phyloP scores from a whole-genome alignment of 495 filamentous ascomycete genomes.

The Tuber melanosporum region DNA sequence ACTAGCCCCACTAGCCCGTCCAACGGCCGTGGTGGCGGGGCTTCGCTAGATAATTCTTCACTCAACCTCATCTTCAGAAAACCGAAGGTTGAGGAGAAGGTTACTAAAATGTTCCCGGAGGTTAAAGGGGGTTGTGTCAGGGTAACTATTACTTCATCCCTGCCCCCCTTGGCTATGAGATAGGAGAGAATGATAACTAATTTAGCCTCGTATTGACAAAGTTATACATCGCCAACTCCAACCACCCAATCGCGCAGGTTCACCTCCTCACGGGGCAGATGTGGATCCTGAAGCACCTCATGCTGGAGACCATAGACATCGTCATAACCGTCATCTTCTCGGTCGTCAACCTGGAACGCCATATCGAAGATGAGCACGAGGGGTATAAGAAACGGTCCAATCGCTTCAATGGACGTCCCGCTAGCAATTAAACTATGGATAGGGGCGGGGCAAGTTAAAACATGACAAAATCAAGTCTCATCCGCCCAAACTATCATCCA shows the following conservation, averaged over 20 bases:
- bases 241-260: slow-evolving; percentile 14
- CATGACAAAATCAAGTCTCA: background rate
- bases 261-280: slow-evolving; percentile 32
- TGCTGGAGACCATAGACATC: slow-evolving; percentile 24
- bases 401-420: background rate
- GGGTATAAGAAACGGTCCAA: background rate
- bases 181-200: background rate
- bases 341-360: slow-evolving; percentile 30
- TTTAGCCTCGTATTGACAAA: background rate
- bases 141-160: background rate
- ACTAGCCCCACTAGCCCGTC: background rate
- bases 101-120: background rate
- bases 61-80: background rate
- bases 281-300: slow-evolving; percentile 25
- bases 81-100: background rate
- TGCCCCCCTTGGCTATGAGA: background rate
- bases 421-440: background rate
- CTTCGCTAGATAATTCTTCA: background rate
- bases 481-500: too few relatives aligned
- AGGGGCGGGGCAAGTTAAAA: background rate
- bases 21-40: background rate
- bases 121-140: background rate
- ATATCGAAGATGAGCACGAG: slow-evolving; percentile 14
- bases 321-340: slow-evolving; percentile 27
- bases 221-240: slow-evolving; percentile 21